phyloP scores from a whole-genome alignment of 208 protist species.

The Wallacemonas sp. region DNA sequence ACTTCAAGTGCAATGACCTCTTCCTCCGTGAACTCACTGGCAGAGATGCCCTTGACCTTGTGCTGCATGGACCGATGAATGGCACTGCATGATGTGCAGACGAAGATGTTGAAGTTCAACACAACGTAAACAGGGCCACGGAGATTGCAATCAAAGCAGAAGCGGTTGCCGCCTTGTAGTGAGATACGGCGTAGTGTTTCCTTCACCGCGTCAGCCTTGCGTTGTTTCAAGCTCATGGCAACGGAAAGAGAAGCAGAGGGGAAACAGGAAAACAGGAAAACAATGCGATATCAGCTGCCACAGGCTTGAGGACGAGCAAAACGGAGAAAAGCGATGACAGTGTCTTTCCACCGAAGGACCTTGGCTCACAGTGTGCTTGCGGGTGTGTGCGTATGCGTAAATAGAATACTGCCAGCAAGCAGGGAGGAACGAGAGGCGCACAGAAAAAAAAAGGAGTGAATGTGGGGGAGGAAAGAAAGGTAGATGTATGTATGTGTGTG shows the following conservation, averaged over 20 bases:
- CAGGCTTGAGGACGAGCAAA: too few relatives aligned
- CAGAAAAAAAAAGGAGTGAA: slow-evolving; percentile 7
- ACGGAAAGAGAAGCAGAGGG: neutral
- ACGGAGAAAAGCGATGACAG: too few relatives aligned
- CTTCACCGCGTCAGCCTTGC: slow-evolving; percentile 58
- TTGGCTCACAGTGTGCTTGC: too few relatives aligned
- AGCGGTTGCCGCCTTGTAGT: slow-evolving; percentile 61
- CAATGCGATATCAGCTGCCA: too few relatives aligned
- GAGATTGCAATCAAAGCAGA: slow-evolving; percentile 68
- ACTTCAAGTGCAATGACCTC: slow-evolving; percentile 53
- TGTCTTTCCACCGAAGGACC: too few relatives aligned
- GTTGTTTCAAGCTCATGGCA: slow-evolving; percentile 59
- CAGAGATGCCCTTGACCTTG: slow-evolving; percentile 87
- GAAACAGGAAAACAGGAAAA: slow-evolving; percentile 11
- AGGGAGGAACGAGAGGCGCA: neutral
- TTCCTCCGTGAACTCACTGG: slow-evolving; percentile 77
- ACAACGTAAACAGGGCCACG: slow-evolving; percentile 80
- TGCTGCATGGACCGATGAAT: slow-evolving; percentile 83
- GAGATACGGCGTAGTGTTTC: slow-evolving; percentile 58
- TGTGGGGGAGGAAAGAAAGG: too few relatives aligned
- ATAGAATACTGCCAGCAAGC: too few relatives aligned
- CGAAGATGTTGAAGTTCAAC: slow-evolving; percentile 64
- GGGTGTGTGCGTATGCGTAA: too few relatives aligned
- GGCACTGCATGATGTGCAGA: slow-evolving; percentile 80
- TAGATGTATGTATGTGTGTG: too few relatives aligned